These are phyloP conservation scores for Cadophora sp. DNA, from an alignment of 2,329 filamentous ascomycete genomes.

Conservation along the genomic window DNA sequence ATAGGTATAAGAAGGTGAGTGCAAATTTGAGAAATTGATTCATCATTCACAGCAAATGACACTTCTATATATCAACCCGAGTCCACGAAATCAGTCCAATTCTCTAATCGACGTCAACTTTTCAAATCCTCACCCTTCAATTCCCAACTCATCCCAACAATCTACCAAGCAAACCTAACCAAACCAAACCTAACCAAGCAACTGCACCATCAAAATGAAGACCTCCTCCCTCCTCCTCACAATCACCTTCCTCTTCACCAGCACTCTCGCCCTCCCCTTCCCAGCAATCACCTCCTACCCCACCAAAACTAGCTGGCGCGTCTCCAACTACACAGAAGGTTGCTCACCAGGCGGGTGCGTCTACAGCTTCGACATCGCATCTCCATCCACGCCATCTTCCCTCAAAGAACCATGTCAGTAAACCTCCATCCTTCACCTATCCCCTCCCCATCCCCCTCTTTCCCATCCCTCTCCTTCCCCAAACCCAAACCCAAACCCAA, in stretches of 20 bases:
- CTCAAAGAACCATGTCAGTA: background rate
- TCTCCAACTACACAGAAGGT: constrained; percentile 8
- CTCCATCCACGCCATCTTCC: background rate
- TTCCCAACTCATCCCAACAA: background rate
- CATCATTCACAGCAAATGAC: background rate
- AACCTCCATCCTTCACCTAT: background rate
- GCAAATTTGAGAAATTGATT: background rate
- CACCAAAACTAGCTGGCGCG: background rate
- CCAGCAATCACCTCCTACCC: background rate
- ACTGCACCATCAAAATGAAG: background rate
- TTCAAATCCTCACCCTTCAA: background rate
- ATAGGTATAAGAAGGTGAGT: background rate
- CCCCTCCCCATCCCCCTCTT: background rate
- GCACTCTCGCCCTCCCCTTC: background rate
- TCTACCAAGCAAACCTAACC: background rate
- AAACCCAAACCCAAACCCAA: background rate
- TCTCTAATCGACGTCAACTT: background rate
- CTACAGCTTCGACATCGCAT: constrained; percentile 1
- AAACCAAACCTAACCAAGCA: background rate
- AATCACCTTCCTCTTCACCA: background rate
- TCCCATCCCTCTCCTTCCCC: background rate
- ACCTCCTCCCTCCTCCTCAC: background rate
- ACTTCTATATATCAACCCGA: background rate
- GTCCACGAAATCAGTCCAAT: background rate
- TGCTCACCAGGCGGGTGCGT: constrained; percentile 10